Evolutionary conservation across 306 rosid genomes (phyloP).

Genomic region (Sechiopsis laciniata): DNA sequence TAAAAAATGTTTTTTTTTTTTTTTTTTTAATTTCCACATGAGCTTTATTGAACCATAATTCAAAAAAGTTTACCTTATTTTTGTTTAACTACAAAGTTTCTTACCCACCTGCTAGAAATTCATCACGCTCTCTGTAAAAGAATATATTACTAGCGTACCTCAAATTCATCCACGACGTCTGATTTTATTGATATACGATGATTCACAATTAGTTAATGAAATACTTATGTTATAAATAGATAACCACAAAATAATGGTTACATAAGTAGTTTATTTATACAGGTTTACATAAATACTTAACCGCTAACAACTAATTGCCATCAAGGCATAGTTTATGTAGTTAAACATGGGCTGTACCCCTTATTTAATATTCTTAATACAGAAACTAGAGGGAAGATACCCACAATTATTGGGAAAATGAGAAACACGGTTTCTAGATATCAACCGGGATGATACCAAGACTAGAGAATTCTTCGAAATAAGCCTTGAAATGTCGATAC

Average conservation of each 20-base stretch:
- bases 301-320: not conserved
- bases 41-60: too few relatives aligned
- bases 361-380: too few relatives aligned
- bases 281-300: not conserved
- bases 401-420: not conserved
- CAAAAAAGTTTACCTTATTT: too few relatives aligned
- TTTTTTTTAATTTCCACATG: too few relatives aligned
- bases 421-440: constrained; percentile 25
- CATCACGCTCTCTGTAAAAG: too few relatives aligned
- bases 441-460: constrained; percentile 59
- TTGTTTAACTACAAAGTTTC: too few relatives aligned
- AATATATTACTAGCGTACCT: too few relatives aligned
- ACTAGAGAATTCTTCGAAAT: constrained; percentile 50
- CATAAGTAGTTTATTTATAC: not conserved
- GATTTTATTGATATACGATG: too few relatives aligned
- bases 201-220: too few relatives aligned
- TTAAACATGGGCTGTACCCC: not conserved
- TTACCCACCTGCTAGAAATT: too few relatives aligned
- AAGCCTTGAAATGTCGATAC: constrained; percentile 79
- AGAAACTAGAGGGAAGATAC: not conserved
- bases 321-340: not conserved
- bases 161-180: too few relatives aligned
- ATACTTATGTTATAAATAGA: not conserved
- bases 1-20: too few relatives aligned
- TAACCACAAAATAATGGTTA: not conserved